These are phyloP conservation scores for Ogataea nakhonphanomensis DNA, from an alignment of 805 yeast species.

Conservation along the genomic window DNA sequence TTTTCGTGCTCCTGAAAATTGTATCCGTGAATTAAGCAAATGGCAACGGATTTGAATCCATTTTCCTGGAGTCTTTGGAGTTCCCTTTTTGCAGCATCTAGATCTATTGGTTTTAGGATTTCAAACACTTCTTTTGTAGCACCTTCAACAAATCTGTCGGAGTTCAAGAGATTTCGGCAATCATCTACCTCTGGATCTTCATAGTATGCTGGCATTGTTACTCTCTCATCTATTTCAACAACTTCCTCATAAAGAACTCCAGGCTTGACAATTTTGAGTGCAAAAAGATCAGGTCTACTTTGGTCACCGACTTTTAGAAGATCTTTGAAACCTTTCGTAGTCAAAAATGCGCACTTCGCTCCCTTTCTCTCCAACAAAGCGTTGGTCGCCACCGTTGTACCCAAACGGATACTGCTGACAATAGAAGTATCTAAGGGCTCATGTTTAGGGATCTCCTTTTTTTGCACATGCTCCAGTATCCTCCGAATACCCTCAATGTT, in stretches of 20 bases:
- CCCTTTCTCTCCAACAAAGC: constrained; percentile 26
- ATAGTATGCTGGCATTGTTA: constrained; percentile 25
- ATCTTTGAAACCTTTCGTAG: constrained; percentile 33
- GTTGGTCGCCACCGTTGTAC: constrained; percentile 30
- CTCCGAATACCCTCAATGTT: constrained; percentile 28
- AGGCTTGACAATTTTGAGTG: constrained; percentile 22
- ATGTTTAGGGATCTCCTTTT: constrained; percentile 17
- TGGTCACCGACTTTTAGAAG: constrained; percentile 34
- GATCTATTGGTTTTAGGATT: constrained; percentile 36
- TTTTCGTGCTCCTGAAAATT: constrained; percentile 38
- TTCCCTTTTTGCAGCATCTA: constrained; percentile 20
- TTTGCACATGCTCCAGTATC: constrained; percentile 19
- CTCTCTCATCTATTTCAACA: constrained; percentile 22
- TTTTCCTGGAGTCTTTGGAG: constrained; percentile 21
- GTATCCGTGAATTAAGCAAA: constrained; percentile 38
- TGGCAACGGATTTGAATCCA: constrained; percentile 34
- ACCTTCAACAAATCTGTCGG: constrained; percentile 32
- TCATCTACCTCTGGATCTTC: constrained; percentile 20
- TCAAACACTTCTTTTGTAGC: constrained; percentile 39
- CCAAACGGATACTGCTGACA: constrained; percentile 25
- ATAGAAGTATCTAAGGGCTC: constrained; percentile 16
- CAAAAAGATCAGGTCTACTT: constrained; percentile 27
- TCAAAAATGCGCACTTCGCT: constrained; percentile 20
- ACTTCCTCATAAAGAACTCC: constrained; percentile 21
- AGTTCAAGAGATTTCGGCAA: constrained; percentile 23